phyloP scores from a whole-genome alignment of 192 early-diverging fungal genomes.

The Coemansia umbellata region DNA sequence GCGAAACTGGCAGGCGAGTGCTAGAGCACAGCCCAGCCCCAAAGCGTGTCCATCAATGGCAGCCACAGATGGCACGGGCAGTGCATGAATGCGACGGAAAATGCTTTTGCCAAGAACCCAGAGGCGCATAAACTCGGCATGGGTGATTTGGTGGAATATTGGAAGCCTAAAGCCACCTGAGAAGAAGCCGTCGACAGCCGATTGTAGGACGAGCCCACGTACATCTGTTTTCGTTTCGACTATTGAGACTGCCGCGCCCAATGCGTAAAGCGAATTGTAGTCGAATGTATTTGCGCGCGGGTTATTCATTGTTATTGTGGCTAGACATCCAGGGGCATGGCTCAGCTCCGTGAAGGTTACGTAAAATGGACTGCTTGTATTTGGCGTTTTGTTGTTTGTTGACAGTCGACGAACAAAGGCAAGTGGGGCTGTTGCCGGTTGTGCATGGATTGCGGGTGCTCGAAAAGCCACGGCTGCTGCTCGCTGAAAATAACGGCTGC shows the following conservation, averaged over 20 bases:
- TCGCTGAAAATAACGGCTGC: background rate
- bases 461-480: slow-evolving; percentile 1
- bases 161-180: slow-evolving; percentile 35
- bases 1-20: slow-evolving; percentile 36
- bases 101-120: slow-evolving; percentile 17
- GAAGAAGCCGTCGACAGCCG: slow-evolving; percentile 21
- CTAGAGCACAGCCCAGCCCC: slow-evolving; percentile 33
- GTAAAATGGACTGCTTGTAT: slow-evolving; percentile 8
- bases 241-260: slow-evolving; percentile 10
- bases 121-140: slow-evolving; percentile 14
- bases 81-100: slow-evolving; percentile 33
- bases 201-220: slow-evolving; percentile 30
- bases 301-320: slow-evolving; percentile 29
- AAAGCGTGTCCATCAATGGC: slow-evolving; percentile 36
- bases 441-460: background rate
- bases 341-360: slow-evolving; percentile 22
- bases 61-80: slow-evolving; percentile 32
- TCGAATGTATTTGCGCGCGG: slow-evolving; percentile 35
- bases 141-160: slow-evolving; percentile 10
- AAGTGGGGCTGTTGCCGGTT: background rate
- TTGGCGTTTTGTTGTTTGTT: background rate
- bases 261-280: slow-evolving; percentile 13
- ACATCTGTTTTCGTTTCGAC: slow-evolving; percentile 14
- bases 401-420: slow-evolving; percentile 4
- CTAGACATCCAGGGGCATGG: slow-evolving; percentile 12